A percentile compares a stretch with the other conserved stretches of the same genome.
Evolutionary conservation across 345 rosid genomes (phyloP).

Genomic region (Erysimum cheiranthoides): DNA sequence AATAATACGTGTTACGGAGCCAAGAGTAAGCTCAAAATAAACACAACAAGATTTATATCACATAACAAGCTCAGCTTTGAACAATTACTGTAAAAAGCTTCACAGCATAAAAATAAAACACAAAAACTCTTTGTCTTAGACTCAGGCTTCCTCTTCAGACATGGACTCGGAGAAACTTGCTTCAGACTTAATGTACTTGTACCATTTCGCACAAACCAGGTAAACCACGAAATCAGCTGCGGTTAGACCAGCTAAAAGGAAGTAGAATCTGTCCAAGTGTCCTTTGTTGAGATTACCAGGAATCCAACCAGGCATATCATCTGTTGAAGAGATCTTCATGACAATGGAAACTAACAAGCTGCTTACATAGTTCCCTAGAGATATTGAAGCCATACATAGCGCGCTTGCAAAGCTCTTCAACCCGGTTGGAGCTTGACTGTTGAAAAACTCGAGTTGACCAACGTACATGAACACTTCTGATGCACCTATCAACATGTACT

Average conservation of each 20-base stretch:
- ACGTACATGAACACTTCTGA: constrained; percentile 99
- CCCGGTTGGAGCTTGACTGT: constrained; percentile 89
- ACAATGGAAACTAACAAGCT: constrained; percentile 80
- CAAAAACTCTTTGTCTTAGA: constrained; percentile 11
- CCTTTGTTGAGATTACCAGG: constrained; percentile 89
- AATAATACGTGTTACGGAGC: too few relatives aligned
- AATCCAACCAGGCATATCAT: constrained; percentile 90
- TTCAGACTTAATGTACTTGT: constrained; percentile 67
- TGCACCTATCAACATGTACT: constrained; percentile 88
- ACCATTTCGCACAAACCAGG: constrained; percentile 74
- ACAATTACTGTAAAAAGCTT: constrained; percentile 37
- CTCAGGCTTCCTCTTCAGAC: constrained; percentile 37
- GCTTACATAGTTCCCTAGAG: constrained; percentile 93
- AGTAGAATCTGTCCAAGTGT: constrained; percentile 86
- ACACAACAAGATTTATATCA: constrained; percentile 15
- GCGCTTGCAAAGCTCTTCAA: constrained; percentile 98
- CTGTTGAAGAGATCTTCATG: constrained; percentile 74
- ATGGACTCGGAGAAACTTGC: constrained; percentile 45
- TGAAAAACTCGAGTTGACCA: constrained; percentile 94
- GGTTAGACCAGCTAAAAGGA: constrained; percentile 85
- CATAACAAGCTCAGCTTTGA: constrained; percentile 43
- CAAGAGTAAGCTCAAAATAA: background rate
- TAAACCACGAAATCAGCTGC: constrained; percentile 69
- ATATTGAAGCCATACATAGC: constrained; percentile 93
- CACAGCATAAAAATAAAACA: constrained; percentile 31